phyloP scores from a whole-genome alignment of 345 rosid species.

The Citropsis articulata region DNA sequence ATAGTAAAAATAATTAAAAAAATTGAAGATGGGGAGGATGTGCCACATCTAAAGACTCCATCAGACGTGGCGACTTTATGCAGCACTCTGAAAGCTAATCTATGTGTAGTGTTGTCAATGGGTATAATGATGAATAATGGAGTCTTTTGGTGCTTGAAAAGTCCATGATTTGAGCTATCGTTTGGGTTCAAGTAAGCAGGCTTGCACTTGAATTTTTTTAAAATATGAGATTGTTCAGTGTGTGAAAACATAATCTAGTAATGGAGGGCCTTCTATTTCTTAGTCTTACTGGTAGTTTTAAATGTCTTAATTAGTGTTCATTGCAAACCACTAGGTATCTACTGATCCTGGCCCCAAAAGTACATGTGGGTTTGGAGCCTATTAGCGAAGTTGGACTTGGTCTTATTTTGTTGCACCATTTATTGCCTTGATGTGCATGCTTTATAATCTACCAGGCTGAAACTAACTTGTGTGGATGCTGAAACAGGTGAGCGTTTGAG shows the following conservation, averaged over 20 bases:
- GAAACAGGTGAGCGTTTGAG: conserved; percentile 84
- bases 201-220: neutral
- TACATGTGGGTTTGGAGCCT: neutral
- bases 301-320: neutral
- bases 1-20: neutral
- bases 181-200: no score
- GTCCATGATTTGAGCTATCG: neutral
- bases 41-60: neutral
- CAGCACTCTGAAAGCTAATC: neutral
- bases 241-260: no score
- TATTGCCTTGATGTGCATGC: conserved; percentile 9
- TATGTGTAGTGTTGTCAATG: neutral
- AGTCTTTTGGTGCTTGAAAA: neutral
- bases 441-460: conserved; percentile 7
- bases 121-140: neutral
- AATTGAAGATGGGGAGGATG: neutral
- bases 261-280: neutral
- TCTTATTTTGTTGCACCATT: neutral
- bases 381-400: neutral
- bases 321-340: neutral
- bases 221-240: neutral
- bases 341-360: neutral
- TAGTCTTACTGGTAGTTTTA: neutral
- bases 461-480: conserved; percentile 13
- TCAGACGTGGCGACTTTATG: neutral